Percentiles rank a stretch among this genome's conserved stretches.
Evolutionary conservation across 2,329 filamentous ascomycete species (phyloP).

Genomic region (Colletotrichum liriopes): DNA sequence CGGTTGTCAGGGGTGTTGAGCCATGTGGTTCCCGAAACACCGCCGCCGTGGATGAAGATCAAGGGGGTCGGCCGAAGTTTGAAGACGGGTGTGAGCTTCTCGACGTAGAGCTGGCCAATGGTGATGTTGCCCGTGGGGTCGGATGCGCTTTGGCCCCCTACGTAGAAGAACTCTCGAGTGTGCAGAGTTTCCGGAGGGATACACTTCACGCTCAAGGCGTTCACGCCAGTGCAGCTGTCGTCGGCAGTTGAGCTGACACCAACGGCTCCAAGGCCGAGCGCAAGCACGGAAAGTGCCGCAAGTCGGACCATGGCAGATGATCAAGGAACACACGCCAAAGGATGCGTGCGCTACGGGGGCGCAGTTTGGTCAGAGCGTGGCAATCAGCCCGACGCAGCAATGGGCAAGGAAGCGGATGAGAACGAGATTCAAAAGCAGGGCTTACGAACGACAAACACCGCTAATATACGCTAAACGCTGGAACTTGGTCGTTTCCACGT

Average conservation of each 20-base stretch:
- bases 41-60: conserved; percentile 53
- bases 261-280: conserved; percentile 4
- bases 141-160: conserved; percentile 44
- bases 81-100: conserved; percentile 50
- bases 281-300: conserved; percentile 22
- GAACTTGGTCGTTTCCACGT: too few species aligned
- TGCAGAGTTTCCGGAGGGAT: conserved; percentile 34
- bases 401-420: too few species aligned
- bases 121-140: conserved; percentile 43
- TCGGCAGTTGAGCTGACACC: conserved; percentile 5
- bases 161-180: background rate
- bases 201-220: conserved; percentile 35
- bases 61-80: conserved; percentile 47
- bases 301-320: conserved; percentile 21
- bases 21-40: conserved; percentile 51
- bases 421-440: too few species aligned
- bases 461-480: too few species aligned
- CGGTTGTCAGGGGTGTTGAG: conserved; percentile 59
- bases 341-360: conserved; percentile 14
- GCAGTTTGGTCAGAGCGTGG: background rate
- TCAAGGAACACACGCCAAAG: conserved; percentile 1
- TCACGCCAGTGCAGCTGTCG: conserved; percentile 28
- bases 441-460: too few species aligned
- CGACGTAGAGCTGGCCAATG: conserved; percentile 51
- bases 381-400: too few species aligned